A percentile compares a stretch with the other conserved stretches of the same genome.
These are phyloP conservation scores for Rhamnella rubrinervis DNA, from an alignment of 331 rosid species.

Conservation along the genomic window DNA sequence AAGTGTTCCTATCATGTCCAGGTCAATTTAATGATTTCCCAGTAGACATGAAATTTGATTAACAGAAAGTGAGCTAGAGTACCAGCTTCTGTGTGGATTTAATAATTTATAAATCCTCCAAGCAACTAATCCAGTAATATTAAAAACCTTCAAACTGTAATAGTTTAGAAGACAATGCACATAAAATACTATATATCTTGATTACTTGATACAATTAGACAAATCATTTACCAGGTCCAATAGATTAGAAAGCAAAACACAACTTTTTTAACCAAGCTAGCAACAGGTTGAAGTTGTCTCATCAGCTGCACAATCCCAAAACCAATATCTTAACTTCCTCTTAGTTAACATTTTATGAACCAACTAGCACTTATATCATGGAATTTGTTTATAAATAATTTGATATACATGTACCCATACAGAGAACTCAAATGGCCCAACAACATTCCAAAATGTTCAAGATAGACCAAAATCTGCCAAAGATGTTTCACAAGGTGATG, in stretches of 20 bases:
- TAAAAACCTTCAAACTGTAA: not conserved
- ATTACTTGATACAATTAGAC: not conserved
- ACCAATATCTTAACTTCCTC: not conserved
- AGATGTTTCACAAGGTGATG: slow-evolving; percentile 3
- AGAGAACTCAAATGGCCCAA: not conserved
- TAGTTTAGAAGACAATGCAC: not conserved
- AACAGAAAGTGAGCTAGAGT: slow-evolving; percentile 2
- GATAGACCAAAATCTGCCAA: not conserved
- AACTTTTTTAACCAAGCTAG: too few relatives aligned
- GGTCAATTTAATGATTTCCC: not conserved
- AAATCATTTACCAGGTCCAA: too few relatives aligned
- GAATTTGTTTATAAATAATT: not conserved
- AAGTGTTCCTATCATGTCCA: too few relatives aligned
- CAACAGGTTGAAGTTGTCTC: not conserved
- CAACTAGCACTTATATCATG: not conserved
- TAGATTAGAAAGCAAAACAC: too few relatives aligned
- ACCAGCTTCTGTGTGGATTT: not conserved
- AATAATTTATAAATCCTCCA: not conserved
- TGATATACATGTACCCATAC: not conserved
- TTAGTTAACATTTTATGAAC: not conserved
- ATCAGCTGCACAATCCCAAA: not conserved
- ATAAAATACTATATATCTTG: not conserved
- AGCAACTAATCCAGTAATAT: not conserved
- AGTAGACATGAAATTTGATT: not conserved
- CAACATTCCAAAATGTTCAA: not conserved